Evolutionary conservation across 371 early-diverging fungal species (phyloP), one percentile per base, ranked within the genome.

Genomic region (Rhizopus microsporus): DNA sequence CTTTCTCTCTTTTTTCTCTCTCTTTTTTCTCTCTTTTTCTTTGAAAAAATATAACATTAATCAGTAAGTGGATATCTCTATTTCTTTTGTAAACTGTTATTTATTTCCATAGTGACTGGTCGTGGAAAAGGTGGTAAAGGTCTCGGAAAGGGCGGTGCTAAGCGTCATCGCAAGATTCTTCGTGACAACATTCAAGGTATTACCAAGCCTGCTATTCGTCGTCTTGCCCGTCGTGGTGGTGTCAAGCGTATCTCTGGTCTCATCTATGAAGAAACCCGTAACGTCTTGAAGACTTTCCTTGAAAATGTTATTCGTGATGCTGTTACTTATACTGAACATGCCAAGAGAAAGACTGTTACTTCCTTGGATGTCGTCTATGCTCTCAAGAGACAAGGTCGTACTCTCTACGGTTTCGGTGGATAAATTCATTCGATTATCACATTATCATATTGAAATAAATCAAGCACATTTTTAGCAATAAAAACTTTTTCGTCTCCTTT

Each of bases 191-290:
- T 97, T 78, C 90, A 93, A 85, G 98, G 98, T 72, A 99, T 99
- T 73, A 97, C 97, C 73, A 99, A 99, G 90, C 99, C 99, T 60
- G 99, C 99, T 70, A 98, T 99, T 75, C 98, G 99, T 82, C 96
- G 99, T 91, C 96, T 99, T 60, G 99, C 99, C 52, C 94, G 99
- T 77, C 96, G 99, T 93, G 99, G 99, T 75, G 99, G 99, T 90
- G 99, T 99, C 78, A 98, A 98, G 89, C 95, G 99, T 90, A 97
- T 99, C 83, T 96, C 96, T 54, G 97, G 96, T 58, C 93, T 97
- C 60, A 97, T 98, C 83, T 99, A 99, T 83, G 96, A 97, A 77
- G 99, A 99, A 78, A 97, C 99, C 68, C 95, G 98, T 77, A 86
- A 85, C 65, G 96, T 98, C 69, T 88, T 98, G 74, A 96, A 93